Evolutionary conservation across 2,329 filamentous ascomycete genomes (phyloP), one percentile per base, ranked within the genome.

Genomic region (Fusarium praegraminearum): DNA sequence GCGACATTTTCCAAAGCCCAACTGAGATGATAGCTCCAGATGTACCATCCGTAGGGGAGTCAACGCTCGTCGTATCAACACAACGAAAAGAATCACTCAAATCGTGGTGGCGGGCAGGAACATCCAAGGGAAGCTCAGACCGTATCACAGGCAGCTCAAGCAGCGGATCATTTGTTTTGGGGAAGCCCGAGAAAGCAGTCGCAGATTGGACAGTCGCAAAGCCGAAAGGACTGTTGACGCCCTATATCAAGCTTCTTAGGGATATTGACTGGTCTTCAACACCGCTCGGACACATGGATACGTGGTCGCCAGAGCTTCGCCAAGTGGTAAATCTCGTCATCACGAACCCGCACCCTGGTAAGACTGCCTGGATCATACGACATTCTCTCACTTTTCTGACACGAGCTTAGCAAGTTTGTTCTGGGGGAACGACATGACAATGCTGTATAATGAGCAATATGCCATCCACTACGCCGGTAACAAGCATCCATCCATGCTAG

Each of bases 401-500:
- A 2, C 5, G 0, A 11, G 10, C 10, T 4, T 38, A 1, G 82
- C 83, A 4, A 85, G 84, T 3, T 83, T 89, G 77, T 90, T 90
- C 72, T 90, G 88, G 87, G 88, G 88, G 3, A 81, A 81, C 18
- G 87, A 90, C 33, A 79, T 89, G 51, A 85, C 89, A 5, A 86
- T 87, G 54, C 84, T 90, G 5, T 90, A 90, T 76, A 90, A 90
- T 59, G 88, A 90, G 73, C 84, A 87, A 0, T 90, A 80, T 36
- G 78, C 89, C 49, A 76, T 80, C 41, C 75, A 85, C 40, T 82
- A 90, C 7, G 87, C 88, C 10, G 89, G 88, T 5, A 85, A 89
- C 68, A 90, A 90, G 64, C 88, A 90, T 65, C 88, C 88, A 0
- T 76, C 76, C 1, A 77, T 90, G 26, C 89, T 91, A 83, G 89